phyloP scores from a whole-genome alignment of 257 asterid genomes.

The Asclepias syriaca region DNA sequence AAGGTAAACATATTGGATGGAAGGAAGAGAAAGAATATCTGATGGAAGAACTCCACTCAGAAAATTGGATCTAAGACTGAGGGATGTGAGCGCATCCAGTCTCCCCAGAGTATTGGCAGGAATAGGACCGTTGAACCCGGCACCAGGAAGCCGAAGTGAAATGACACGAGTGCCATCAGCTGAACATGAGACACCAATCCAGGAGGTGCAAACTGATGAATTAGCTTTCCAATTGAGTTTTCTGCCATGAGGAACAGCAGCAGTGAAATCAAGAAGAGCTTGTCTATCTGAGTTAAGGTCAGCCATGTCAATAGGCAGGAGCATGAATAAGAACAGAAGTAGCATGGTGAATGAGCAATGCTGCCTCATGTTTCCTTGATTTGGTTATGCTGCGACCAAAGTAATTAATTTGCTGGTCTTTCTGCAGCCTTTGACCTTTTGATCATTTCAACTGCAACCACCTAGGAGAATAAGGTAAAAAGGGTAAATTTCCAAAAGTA shows the following conservation, averaged over 20 bases:
- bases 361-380: constrained; percentile 27
- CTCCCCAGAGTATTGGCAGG: constrained; percentile 60
- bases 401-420: not conserved
- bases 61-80: constrained; percentile 60
- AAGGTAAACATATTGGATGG: constrained; percentile 57
- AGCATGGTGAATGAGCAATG: constrained; percentile 11
- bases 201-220: constrained; percentile 47
- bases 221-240: constrained; percentile 46
- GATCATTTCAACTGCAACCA: not conserved
- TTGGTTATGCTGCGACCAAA: not conserved
- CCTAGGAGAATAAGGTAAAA: not conserved
- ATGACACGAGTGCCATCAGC: constrained; percentile 37
- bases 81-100: constrained; percentile 51
- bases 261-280: constrained; percentile 66
- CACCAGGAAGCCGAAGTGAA: constrained; percentile 63
- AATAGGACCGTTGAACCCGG: constrained; percentile 59
- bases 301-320: constrained; percentile 18
- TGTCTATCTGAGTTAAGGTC: constrained; percentile 59
- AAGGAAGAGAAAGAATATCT: constrained; percentile 53
- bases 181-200: constrained; percentile 65
- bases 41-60: constrained; percentile 58
- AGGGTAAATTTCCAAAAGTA: not conserved
- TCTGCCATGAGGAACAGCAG: constrained; percentile 47
- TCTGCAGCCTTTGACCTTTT: not conserved
- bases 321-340: constrained; percentile 20